These are phyloP conservation scores for Lodderomyces pseudojiufengensis DNA, from an alignment of 1,139 yeast species.

Conservation along the genomic window DNA sequence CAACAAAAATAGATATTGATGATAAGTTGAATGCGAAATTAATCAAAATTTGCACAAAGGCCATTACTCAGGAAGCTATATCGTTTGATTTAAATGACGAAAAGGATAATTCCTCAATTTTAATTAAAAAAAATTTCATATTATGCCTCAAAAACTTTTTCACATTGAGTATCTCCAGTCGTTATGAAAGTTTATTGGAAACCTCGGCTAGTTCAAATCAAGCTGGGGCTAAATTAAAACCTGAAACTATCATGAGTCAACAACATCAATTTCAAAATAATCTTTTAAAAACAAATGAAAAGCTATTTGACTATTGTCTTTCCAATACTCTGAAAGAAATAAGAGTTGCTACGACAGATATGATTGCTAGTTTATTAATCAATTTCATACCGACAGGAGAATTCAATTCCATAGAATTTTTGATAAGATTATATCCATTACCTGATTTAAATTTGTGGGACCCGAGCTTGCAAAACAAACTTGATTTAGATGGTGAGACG, in stretches of 20 bases:
- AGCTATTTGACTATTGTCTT: constrained; percentile 28
- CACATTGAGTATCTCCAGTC: constrained; percentile 31
- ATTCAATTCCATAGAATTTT: constrained; percentile 34
- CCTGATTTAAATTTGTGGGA: constrained; percentile 29
- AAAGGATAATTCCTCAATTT: constrained; percentile 19
- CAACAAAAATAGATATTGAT: constrained; percentile 39
- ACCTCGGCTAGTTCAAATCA: constrained; percentile 35
- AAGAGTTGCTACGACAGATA: constrained; percentile 37
- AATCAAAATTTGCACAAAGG: constrained; percentile 31
- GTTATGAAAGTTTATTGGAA: constrained; percentile 37
- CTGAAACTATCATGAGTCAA: constrained; percentile 41
- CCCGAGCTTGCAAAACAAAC: constrained; percentile 9
- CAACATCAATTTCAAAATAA: constrained; percentile 37
- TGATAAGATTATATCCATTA: constrained; percentile 27
- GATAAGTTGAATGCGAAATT: constrained; percentile 39
- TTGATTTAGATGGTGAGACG: constrained; percentile 19
- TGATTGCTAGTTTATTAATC: constrained; percentile 32
- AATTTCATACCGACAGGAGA: constrained; percentile 41
- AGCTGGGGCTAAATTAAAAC: constrained; percentile 40
- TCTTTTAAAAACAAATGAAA: constrained; percentile 31
- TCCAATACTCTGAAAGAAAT: constrained; percentile 33
- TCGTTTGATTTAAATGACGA: constrained; percentile 18
- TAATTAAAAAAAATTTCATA: constrained; percentile 33
- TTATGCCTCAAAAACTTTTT: constrained; percentile 32
- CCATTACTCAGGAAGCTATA: constrained; percentile 18